These are phyloP conservation scores for Coniella vitis DNA, from an alignment of 2,329 filamentous ascomycete genomes.

Conservation along the genomic window DNA sequence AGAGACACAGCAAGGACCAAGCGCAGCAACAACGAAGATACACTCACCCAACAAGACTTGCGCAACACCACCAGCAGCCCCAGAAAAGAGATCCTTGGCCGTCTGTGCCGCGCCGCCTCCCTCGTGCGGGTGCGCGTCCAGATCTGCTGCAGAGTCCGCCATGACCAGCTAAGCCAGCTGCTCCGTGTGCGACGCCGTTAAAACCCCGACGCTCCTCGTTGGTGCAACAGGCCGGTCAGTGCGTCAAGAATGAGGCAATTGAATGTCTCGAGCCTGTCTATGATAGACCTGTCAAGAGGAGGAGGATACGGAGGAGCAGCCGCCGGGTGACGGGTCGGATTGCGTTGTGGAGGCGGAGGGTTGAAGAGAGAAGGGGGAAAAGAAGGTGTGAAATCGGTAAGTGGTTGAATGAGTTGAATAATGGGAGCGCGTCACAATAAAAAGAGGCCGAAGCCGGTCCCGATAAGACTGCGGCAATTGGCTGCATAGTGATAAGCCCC, in stretches of 20 bases:
- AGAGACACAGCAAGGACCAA: background rate
- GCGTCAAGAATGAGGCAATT: background rate
- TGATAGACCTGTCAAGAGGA: too few species aligned
- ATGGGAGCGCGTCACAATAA: background rate
- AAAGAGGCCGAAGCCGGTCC: conserved; percentile 14
- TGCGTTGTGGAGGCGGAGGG: background rate
- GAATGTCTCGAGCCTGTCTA: background rate
- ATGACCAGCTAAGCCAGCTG: conserved; percentile 17
- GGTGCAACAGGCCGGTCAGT: background rate
- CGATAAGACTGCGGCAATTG: conserved; percentile 8
- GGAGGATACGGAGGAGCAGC: too few species aligned
- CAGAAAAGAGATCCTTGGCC: conserved; percentile 84
- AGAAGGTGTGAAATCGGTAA: background rate
- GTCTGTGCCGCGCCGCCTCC: conserved; percentile 46
- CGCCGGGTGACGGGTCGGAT: background rate
- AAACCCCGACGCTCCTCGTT: conserved; percentile 4
- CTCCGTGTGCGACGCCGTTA: background rate
- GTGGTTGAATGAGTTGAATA: background rate
- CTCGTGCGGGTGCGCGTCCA: conserved; percentile 26
- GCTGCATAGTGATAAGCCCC: background rate
- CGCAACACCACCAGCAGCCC: conserved; percentile 84
- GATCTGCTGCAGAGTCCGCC: conserved; percentile 30
- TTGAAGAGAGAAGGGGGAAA: background rate
- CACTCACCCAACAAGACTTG: conserved; percentile 83
- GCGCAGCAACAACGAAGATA: background rate